phyloP scores from a whole-genome alignment of 2,329 filamentous ascomycete species.

The Fusarium euwallaceae region DNA sequence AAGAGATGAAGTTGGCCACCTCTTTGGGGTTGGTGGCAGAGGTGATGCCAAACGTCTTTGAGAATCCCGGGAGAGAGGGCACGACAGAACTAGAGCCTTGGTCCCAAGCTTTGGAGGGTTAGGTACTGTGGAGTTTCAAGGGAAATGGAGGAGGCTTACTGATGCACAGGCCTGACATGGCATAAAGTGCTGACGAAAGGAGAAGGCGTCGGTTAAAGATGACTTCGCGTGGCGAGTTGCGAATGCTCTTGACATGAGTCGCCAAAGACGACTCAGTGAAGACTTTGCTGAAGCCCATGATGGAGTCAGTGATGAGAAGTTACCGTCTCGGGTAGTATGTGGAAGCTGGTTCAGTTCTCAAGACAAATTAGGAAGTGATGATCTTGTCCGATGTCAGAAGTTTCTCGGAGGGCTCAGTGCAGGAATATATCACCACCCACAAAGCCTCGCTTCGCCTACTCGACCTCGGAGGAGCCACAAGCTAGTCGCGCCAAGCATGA shows the following conservation, averaged over 20 bases:
- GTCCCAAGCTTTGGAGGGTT: conserved; percentile 21
- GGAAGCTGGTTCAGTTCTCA: too few relatives aligned
- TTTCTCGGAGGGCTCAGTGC: neutral
- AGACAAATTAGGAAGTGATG: neutral
- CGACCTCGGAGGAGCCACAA: neutral
- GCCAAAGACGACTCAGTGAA: conserved; percentile 23
- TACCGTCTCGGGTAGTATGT: neutral
- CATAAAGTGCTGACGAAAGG: conserved; percentile 22
- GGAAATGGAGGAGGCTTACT: conserved; percentile 6
- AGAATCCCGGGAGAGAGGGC: conserved; percentile 33
- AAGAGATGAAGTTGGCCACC: conserved; percentile 33
- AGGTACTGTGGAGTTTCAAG: neutral
- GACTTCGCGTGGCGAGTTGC: conserved; percentile 28
- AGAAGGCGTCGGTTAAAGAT: conserved; percentile 26
- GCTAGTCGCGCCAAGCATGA: neutral
- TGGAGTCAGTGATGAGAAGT: neutral
- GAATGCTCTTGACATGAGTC: conserved; percentile 24
- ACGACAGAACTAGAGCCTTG: conserved; percentile 36
- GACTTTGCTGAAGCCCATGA: conserved; percentile 11
- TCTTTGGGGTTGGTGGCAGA: conserved; percentile 27
- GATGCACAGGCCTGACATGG: conserved; percentile 33
- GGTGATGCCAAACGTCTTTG: conserved; percentile 21
- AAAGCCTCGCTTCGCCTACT: neutral
- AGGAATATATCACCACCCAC: conserved; percentile 9
- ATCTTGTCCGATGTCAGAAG: neutral